These are phyloP conservation scores for Funneliformis caledonium DNA, from an alignment of 371 early-diverging fungal genomes.

Conservation along the genomic window DNA sequence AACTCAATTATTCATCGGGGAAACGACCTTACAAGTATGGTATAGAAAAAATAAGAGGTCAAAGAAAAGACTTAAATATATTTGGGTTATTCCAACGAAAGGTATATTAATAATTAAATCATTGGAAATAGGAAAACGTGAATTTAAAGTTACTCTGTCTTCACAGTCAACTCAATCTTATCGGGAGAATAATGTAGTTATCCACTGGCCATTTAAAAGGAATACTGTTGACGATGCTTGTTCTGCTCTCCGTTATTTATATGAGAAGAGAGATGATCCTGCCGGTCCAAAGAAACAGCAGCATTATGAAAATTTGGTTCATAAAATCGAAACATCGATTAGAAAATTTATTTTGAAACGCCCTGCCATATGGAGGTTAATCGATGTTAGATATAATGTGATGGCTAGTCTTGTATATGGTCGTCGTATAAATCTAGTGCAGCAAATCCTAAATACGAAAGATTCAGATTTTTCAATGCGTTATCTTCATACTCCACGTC, in stretches of 20 bases:
- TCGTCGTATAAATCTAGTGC: neutral
- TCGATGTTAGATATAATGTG: constrained; percentile 14
- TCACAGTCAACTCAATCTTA: no score
- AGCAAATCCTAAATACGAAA: neutral
- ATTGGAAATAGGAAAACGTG: neutral
- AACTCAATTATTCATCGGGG: constrained; percentile 2
- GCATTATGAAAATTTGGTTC: neutral
- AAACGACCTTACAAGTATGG: constrained; percentile 20
- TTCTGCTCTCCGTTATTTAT: neutral
- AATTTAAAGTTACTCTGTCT: neutral
- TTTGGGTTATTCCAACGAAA: neutral
- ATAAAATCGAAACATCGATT: neutral
- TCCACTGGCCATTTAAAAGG: constrained; percentile 13
- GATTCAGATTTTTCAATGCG: neutral
- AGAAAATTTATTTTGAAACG: neutral
- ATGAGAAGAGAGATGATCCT: constrained; percentile 13
- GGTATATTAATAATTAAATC: neutral
- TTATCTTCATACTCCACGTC: constrained; percentile 19
- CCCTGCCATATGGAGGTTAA: constrained; percentile 11
- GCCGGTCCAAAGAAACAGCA: neutral
- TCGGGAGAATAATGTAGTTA: neutral
- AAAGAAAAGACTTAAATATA: constrained; percentile 5
- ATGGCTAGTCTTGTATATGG: neutral
- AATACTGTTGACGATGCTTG: constrained; percentile 4
- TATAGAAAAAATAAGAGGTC: neutral